Base-by-base conservation (phyloP, 768 basidiomycete genomes). In the Tephrocybe sp. region DNA sequence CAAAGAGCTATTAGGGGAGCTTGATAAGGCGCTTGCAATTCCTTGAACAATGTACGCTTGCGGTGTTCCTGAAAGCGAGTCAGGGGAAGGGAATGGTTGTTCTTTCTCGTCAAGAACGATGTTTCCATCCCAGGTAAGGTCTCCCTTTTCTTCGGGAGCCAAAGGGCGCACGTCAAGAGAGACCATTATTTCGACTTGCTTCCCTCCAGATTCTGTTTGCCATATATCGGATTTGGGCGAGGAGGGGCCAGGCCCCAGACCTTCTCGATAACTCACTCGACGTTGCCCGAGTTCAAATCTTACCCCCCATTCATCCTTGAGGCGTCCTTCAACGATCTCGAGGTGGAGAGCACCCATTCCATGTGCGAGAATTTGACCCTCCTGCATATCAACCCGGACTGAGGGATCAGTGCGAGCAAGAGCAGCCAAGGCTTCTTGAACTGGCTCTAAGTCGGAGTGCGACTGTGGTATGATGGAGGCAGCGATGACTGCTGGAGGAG, bases 361-460 rank as follows among this genome's bases (percentile, higher is more conserved):
- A 56, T 93, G 88, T 1, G 91, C 76, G 24, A 94, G 75, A 27
- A 91, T 71, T 58, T 94, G 91, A 1, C 90, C 91, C 55, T 94
- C 91, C 47, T 88, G 84, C 2, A 72, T 69, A 46, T 92, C 91
- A 24, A 84, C 73, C 16, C 92, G 84, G 23, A 92, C 80, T 0
- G 90, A 92, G n/a, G 91, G 91, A 60, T 94, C 91, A 1, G 92
- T 93, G n/a, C 91, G 84, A 15, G 80, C 72, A 22, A 94, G 70
- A 1, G 86, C 71, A 22, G 77, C 71, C 16, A 94, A 69, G 8
- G 91, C 91, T 40, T 83, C 77, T 67, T 90, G 84, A 1, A 93
- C 87, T 16, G 86, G 83, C 48, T 80, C 77, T 9, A 90, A 69
- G 62, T 94, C 92, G 8, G 86, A 78, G 60, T 89, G 83, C 19